These are phyloP conservation scores for Wallacemonas sp. DNA, from an alignment of 208 protist genomes.

Conservation along the genomic window DNA sequence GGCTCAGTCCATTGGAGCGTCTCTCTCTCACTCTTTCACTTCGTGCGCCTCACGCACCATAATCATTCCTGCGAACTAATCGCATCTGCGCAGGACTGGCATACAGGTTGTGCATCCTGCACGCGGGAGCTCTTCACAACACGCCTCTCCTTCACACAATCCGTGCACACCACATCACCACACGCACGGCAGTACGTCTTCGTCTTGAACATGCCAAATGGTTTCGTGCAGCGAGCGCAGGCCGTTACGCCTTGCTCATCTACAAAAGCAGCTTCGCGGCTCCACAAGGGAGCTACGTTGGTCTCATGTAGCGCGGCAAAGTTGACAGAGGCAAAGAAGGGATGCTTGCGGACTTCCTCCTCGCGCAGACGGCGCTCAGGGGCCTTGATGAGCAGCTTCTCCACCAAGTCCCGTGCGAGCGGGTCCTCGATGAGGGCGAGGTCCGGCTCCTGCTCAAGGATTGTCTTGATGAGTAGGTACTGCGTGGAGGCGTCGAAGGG, in stretches of 20 bases:
- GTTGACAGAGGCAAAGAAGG: constrained; percentile 73
- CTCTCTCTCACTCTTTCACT: no score
- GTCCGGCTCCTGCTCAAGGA: constrained; percentile 84
- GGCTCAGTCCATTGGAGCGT: no score
- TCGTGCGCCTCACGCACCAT: no score
- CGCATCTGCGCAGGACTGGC: constrained; percentile 28
- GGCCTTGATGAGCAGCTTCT: constrained; percentile 72
- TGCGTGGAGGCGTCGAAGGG: constrained; percentile 89
- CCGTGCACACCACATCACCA: constrained; percentile 81
- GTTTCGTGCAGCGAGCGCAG: constrained; percentile 68
- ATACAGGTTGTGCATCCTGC: constrained; percentile 44
- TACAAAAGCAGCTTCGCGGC: constrained; percentile 80
- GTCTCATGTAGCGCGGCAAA: constrained; percentile 44
- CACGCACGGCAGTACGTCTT: constrained; percentile 87
- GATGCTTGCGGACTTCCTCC: constrained; percentile 73
- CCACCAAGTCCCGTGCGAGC: constrained; percentile 74
- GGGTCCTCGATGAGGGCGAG: constrained; percentile 67
- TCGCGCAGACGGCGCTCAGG: constrained; percentile 61
- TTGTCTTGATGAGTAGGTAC: constrained; percentile 87
- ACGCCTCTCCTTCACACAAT: constrained; percentile 48
- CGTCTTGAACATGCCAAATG: constrained; percentile 52
- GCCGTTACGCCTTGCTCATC: constrained; percentile 53
- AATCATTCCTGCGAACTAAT: neutral
- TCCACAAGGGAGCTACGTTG: constrained; percentile 59
- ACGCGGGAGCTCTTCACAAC: constrained; percentile 48